Percentiles rank a stretch among this genome's conserved stretches.
Evolutionary conservation across 2,329 filamentous ascomycete species (phyloP).

Genomic region (Exophiala oligosperma): DNA sequence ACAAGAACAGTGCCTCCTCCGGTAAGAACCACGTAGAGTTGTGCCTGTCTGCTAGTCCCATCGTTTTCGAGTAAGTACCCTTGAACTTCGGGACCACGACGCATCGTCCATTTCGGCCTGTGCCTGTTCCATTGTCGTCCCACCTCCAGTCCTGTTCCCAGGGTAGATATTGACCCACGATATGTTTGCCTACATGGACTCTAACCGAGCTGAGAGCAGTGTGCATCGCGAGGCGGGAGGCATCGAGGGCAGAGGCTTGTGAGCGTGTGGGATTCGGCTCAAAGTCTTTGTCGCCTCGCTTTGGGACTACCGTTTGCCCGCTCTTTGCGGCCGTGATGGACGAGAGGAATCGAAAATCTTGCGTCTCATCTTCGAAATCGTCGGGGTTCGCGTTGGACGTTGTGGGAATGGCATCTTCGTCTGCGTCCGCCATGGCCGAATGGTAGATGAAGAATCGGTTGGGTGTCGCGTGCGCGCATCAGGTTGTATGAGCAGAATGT

Average conservation of each 20-base stretch:
- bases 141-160: slow-evolving; percentile 17
- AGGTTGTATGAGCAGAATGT: too few species aligned
- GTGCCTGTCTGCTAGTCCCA: slow-evolving; percentile 68
- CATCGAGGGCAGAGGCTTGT: slow-evolving; percentile 75
- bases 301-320: slow-evolving; percentile 61
- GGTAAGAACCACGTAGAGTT: slow-evolving; percentile 80
- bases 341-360: slow-evolving; percentile 78
- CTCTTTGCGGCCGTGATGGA: slow-evolving; percentile 50
- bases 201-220: slow-evolving; percentile 78
- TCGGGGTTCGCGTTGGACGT: slow-evolving; percentile 48
- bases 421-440: slow-evolving; percentile 42
- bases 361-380: slow-evolving; percentile 73
- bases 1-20: slow-evolving; percentile 85
- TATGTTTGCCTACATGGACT: slow-evolving; percentile 66
- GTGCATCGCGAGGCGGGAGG: slow-evolving; percentile 85
- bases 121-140: slow-evolving; percentile 23
- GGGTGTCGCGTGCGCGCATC: too few species aligned
- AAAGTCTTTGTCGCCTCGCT: slow-evolving; percentile 95
- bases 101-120: slow-evolving; percentile 29
- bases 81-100: slow-evolving; percentile 71
- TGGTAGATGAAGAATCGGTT: too few species aligned
- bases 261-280: slow-evolving; percentile 85
- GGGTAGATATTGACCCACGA: slow-evolving; percentile 67
- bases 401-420: slow-evolving; percentile 41
- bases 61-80: slow-evolving; percentile 71